phyloP scores from a whole-genome alignment of 176 grass and related monocot species.

The Aegilops speltoides region DNA sequence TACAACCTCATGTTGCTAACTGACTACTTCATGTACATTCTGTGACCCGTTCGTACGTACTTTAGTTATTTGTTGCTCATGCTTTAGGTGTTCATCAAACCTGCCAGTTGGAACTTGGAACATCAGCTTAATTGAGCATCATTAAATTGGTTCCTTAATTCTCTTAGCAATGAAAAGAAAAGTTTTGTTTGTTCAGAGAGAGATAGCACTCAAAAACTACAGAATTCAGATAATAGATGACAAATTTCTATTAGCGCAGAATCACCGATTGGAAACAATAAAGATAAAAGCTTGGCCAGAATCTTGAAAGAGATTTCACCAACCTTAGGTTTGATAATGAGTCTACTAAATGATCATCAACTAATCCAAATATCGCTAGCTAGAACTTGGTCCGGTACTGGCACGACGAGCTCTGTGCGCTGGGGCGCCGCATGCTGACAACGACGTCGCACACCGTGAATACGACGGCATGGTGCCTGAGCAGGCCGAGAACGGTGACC shows the following conservation, averaged over 20 bases:
- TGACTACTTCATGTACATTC: background rate
- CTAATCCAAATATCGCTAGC: no score
- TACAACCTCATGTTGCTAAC: background rate
- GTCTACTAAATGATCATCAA: no score
- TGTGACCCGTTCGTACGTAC: background rate
- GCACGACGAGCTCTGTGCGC: conserved; percentile 2
- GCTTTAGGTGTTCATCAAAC: background rate
- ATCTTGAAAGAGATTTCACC: background rate
- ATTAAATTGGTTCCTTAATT: background rate
- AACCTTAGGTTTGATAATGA: background rate
- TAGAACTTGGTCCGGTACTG: background rate
- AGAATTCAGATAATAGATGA: background rate
- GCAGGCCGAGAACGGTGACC: background rate
- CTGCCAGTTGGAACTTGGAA: no score
- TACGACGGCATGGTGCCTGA: conserved; percentile 10
- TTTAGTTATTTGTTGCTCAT: background rate
- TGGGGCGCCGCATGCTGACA: background rate
- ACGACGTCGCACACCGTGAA: no score
- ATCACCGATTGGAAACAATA: background rate
- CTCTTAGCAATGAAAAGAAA: no score
- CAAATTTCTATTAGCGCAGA: background rate
- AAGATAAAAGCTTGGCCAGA: background rate
- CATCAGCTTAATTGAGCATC: background rate
- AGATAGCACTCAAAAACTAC: background rate
- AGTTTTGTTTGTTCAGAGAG: background rate